phyloP scores from a whole-genome alignment of 371 early-diverging fungal species.

The Batkoa obscura region DNA sequence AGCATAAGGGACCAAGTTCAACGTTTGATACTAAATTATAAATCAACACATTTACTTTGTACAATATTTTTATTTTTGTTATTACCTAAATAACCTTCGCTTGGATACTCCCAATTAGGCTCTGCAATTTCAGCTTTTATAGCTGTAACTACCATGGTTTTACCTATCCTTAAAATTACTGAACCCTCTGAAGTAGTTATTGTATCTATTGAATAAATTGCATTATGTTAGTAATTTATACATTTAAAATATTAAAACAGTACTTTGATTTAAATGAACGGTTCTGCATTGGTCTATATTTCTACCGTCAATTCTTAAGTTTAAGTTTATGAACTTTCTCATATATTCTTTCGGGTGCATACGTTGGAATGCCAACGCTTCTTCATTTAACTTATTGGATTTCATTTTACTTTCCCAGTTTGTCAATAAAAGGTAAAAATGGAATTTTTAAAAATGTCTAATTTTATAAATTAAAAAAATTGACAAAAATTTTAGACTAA shows the following conservation, averaged over 20 bases:
- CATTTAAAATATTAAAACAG: slow-evolving; percentile 3
- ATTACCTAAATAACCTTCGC: slow-evolving; percentile 59
- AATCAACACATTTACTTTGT: background rate
- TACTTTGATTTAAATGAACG: slow-evolving; percentile 22
- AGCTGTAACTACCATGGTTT: slow-evolving; percentile 80
- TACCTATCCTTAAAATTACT: slow-evolving; percentile 70
- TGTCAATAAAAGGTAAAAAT: too few relatives aligned
- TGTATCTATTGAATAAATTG: slow-evolving; percentile 24
- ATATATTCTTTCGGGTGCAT: slow-evolving; percentile 82
- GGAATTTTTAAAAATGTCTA: too few relatives aligned
- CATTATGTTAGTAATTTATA: slow-evolving; percentile 4
- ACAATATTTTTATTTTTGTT: background rate
- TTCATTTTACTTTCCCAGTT: too few relatives aligned
- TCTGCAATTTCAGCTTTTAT: slow-evolving; percentile 88
- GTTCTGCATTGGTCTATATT: slow-evolving; percentile 33
- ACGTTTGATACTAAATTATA: slow-evolving; percentile 57
- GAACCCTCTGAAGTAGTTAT: slow-evolving; percentile 71
- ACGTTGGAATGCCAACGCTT: too few relatives aligned
- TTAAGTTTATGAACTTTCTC: slow-evolving; percentile 54
- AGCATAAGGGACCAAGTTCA: slow-evolving; percentile 74
- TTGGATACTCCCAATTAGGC: slow-evolving; percentile 44
- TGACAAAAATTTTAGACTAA: too few relatives aligned
- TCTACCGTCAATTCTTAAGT: slow-evolving; percentile 73
- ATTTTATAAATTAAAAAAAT: too few relatives aligned
- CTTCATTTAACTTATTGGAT: too few relatives aligned